Evolutionary conservation across 768 basidiomycete species (phyloP), one percentile per base, ranked within the genome.

Genomic region (Leccinum uliginosum): DNA sequence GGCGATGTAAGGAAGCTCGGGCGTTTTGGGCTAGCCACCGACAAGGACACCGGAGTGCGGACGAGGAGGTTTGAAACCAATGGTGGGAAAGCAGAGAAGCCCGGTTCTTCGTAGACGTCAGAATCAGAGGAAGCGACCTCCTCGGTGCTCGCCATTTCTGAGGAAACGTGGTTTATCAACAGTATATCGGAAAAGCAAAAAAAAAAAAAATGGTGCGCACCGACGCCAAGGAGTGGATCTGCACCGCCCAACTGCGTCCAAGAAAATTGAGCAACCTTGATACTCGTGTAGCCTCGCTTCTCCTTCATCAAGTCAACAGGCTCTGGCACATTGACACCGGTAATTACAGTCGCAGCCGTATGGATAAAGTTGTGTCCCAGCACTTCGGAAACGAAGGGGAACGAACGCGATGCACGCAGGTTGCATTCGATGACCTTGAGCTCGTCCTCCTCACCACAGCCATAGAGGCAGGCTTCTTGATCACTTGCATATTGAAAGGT

Each of bases 391-490:
- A 99, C 97, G 76, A 99, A 99, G 60, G 96, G 95, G 89, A 98
- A 98, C 29, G 93, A 96, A 21, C 97, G 87, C 24, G 96, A 98
- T 15, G 97, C 97, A 56, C 97, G 91, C 32, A 98, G 78, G 74
- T 99, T 99, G 75, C 97, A 99, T 74, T 99, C 97, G 62, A 99
- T 99, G 62, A 98, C 97, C 78, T 96, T 98, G 63, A 98, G 84
- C 55, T 85, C 81, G 11, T 85, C 75, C 24, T 84, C 78, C 57
- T 84, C 79, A 51, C 80, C 75, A n/a, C n/a, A 4, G 73, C 75
- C 15, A 71, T 69, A 23, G 78, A 78, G 6, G 78, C 77, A 2
- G 82, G 73, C 71, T 93, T 92, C 70, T 90, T 85, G 76, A 99
- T 98, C 72, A 99, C 84, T 73, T 99, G 97, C 95, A 99, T 99